Evolutionary conservation across 2,329 filamentous ascomycete genomes (phyloP).

Genomic region (Epichloe hybrida): DNA sequence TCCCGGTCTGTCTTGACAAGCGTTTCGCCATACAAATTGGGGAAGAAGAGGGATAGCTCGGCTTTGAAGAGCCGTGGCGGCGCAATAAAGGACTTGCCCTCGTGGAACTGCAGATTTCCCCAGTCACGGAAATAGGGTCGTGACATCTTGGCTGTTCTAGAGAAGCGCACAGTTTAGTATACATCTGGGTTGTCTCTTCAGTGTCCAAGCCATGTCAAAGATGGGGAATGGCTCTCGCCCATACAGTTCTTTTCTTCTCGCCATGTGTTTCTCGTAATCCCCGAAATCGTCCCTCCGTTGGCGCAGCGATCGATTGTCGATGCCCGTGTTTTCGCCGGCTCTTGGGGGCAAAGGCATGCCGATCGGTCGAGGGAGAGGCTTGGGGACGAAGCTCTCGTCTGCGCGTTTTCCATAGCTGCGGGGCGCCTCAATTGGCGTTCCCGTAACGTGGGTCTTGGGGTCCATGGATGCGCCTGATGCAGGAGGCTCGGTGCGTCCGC

Average conservation of each 20-base stretch:
- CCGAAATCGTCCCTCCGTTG: slow-evolving; percentile 70
- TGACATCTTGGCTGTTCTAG: slow-evolving; percentile 58
- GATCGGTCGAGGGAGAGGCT: slow-evolving; percentile 58
- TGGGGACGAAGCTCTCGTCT: slow-evolving; percentile 41
- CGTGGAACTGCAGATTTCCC: slow-evolving; percentile 66
- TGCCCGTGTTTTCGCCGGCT: slow-evolving; percentile 68
- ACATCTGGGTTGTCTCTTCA: neutral
- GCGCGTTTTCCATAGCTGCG: slow-evolving; percentile 44
- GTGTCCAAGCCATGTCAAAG: neutral
- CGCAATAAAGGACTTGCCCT: slow-evolving; percentile 84
- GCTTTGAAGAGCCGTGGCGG: slow-evolving; percentile 73
- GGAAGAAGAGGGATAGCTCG: slow-evolving; percentile 80
- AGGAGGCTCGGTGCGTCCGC: slow-evolving; percentile 19
- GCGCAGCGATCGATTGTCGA: slow-evolving; percentile 51
- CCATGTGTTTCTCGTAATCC: slow-evolving; percentile 72
- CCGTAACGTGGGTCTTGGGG: slow-evolving; percentile 25
- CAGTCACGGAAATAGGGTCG: slow-evolving; percentile 95
- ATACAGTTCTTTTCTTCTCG: slow-evolving; percentile 64
- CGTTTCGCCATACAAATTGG: slow-evolving; percentile 75
- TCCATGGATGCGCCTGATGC: slow-evolving; percentile 23
- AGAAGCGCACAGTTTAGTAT: slow-evolving; percentile 1
- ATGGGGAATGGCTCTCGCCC: neutral
- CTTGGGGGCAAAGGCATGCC: slow-evolving; percentile 63
- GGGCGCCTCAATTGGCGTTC: slow-evolving; percentile 42
- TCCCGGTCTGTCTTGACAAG: slow-evolving; percentile 42